A percentile compares a stretch with the other conserved stretches of the same genome.
Conservation (phyloP, 2,329 filamentous ascomycete genomes). For the Leptoxyphium fumago region DNA sequence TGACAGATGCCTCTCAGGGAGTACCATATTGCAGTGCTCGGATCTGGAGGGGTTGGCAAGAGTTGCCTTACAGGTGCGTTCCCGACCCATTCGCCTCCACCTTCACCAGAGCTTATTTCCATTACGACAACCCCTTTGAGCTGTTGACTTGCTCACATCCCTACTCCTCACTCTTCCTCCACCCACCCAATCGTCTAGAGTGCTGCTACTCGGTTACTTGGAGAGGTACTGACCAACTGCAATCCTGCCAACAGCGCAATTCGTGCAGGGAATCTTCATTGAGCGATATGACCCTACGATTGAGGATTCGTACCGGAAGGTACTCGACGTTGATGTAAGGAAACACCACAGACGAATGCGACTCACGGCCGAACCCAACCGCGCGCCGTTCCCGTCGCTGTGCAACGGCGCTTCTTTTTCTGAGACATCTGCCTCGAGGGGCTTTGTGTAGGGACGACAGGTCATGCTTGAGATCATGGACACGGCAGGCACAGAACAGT, state of each 20-base stretch:
- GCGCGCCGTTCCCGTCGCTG: too few species aligned
- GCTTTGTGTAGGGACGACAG: slow-evolving; percentile 53
- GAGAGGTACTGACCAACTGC: too few species aligned
- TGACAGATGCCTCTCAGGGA: slow-evolving; percentile 34
- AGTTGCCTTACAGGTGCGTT: slow-evolving; percentile 71
- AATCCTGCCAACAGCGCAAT: slow-evolving; percentile 49
- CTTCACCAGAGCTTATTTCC: too few species aligned
- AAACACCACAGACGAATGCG: too few species aligned
- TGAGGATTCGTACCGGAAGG: slow-evolving; percentile 46
- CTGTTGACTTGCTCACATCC: background rate
- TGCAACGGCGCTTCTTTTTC: too few species aligned
- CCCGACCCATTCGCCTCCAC: background rate
- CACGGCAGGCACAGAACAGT: slow-evolving; percentile 83
- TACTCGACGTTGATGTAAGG: slow-evolving; percentile 65
- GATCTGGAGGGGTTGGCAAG: slow-evolving; percentile 79
- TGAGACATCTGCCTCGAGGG: background rate
- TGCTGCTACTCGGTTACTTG: slow-evolving; percentile 1
- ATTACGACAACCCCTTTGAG: background rate
- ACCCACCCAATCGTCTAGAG: slow-evolving; percentile 4
- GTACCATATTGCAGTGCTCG: slow-evolving; percentile 70
- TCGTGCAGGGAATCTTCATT: slow-evolving; percentile 89
- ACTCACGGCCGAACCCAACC: too few species aligned
- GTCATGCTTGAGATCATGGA: slow-evolving; percentile 84
- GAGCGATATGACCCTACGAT: slow-evolving; percentile 54
- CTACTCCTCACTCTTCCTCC: slow-evolving; percentile 5